Base-by-base conservation (phyloP, 441 rosid species). In the Mallotus repandus region DNA sequence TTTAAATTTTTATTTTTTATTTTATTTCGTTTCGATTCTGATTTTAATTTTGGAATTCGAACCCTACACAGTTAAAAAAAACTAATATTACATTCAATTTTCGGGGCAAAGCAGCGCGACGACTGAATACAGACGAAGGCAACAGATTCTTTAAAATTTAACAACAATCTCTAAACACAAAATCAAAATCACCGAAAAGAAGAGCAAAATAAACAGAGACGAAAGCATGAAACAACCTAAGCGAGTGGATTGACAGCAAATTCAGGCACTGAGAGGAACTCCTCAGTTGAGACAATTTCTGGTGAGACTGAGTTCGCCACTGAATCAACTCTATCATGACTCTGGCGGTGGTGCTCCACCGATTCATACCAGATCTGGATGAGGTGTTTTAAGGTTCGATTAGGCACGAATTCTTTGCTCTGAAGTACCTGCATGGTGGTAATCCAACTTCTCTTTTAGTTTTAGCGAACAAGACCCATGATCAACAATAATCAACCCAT, bases 241-340 rank as follows among this genome's bases (percentile, higher is more conserved):
- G 99, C 90, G 14, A 96, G 91, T 35, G 97, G 99, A 81, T 90
- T 93, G 94, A 96, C 92, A n/a, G 99, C 92, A 71, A 96, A 93
- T 73, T 93, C 99, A 56, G 98, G 98, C 14, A 93, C 97, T 2
- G 98, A 91, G 62, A 96, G 86, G 76, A 96, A 89, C 84, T 96
- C 99, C 5, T 35, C 5, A 35, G 41, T 0, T 35, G 41, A 35
- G 41, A 35, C 3, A 35, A 35, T n/a, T n/a, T n/a, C n/a, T n/a
- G n/a, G n/a, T n/a, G n/a, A n/a, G 25, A 68, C 81, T 0, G 77
- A 15, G 55, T 61, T 12, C 7, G 19, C 7, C 16, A 78, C 59
- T 6, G 85, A 75, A 71, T 53, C 73, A 46, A 55, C 73, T 46
- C 79, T 70, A 62, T 10, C 43, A 38, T 14, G 58, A 54, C 9